These are phyloP conservation scores for Lanmaoa rubissima DNA, from an alignment of 768 basidiomycete species.

Conservation along the genomic window DNA sequence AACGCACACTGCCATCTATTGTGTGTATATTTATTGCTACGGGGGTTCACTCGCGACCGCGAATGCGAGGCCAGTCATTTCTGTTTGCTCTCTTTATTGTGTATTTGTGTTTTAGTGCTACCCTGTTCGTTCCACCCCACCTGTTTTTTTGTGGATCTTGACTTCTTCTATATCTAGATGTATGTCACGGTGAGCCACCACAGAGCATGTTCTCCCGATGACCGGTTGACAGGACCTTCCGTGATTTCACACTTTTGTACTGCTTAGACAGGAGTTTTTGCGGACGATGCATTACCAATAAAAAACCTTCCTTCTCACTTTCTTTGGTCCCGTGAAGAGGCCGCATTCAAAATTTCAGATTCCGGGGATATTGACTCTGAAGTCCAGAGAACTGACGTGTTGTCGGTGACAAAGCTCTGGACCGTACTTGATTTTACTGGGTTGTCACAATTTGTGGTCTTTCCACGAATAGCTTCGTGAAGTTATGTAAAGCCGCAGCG, in stretches of 20 bases:
- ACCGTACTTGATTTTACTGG: not conserved
- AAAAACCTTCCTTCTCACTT: not conserved
- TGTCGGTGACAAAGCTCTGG: not conserved
- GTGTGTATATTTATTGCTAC: constrained; percentile 6
- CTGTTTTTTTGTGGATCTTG: not conserved
- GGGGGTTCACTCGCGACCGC: constrained; percentile 13
- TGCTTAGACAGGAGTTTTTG: not conserved
- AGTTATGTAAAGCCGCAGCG: no score
- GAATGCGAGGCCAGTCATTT: constrained; percentile 18
- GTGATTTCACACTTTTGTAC: constrained; percentile 1
- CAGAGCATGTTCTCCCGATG: not conserved
- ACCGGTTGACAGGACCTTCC: not conserved
- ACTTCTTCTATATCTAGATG: constrained; percentile 9
- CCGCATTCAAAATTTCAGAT: not conserved
- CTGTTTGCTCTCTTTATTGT: constrained; percentile 26
- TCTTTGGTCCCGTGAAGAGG: not conserved
- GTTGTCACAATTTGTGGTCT: not conserved
- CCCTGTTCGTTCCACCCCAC: not conserved
- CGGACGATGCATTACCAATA: not conserved
- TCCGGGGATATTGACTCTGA: not conserved
- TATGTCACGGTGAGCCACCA: not conserved
- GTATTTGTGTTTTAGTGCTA: constrained; percentile 17
- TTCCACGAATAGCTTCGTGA: no score
- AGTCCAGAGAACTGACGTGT: not conserved
- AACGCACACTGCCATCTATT: not conserved